These are phyloP conservation scores for Paramyrothecium roridum DNA, from an alignment of 2,329 filamentous ascomycete species.

Conservation along the genomic window DNA sequence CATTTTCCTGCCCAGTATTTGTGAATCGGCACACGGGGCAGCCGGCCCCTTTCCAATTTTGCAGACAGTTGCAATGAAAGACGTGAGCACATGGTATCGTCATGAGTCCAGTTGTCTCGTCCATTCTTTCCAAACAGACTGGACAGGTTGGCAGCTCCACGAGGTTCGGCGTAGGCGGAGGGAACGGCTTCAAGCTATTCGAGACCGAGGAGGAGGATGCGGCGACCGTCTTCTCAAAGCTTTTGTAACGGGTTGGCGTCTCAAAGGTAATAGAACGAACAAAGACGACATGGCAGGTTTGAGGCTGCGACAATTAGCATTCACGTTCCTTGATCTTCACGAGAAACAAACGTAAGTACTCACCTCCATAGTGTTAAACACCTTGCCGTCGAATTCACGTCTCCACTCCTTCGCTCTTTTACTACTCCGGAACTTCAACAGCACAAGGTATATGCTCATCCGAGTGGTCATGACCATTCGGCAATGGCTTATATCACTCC, in stretches of 20 bases:
- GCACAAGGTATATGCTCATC: slow-evolving; percentile 88
- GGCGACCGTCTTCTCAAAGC: slow-evolving; percentile 58
- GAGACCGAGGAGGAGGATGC: slow-evolving; percentile 41
- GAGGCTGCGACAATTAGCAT: slow-evolving; percentile 52
- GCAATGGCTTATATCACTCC: slow-evolving; percentile 86
- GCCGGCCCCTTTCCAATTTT: slow-evolving; percentile 92
- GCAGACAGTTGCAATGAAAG: slow-evolving; percentile 93
- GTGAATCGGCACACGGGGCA: slow-evolving; percentile 96
- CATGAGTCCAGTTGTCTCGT: slow-evolving; percentile 90
- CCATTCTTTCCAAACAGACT: slow-evolving; percentile 96
- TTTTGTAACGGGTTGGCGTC: slow-evolving; percentile 47
- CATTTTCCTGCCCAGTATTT: slow-evolving; percentile 35
- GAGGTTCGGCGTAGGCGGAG: slow-evolving; percentile 72
- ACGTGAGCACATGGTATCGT: slow-evolving; percentile 97
- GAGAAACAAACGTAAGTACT: slow-evolving; percentile 6
- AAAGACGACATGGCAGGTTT: slow-evolving; percentile 93
- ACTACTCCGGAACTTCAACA: slow-evolving; percentile 86
- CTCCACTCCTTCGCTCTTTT: slow-evolving; percentile 77
- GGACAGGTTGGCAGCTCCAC: slow-evolving; percentile 93
- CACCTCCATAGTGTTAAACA: slow-evolving; percentile 90
- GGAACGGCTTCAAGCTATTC: slow-evolving; percentile 55
- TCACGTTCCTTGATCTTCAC: not conserved
- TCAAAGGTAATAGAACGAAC: slow-evolving; percentile 89
- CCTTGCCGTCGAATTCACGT: slow-evolving; percentile 83
- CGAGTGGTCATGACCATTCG: slow-evolving; percentile 87